Evolutionary conservation across 1,284 basidiomycete genomes (phyloP), one percentile per base, ranked within the genome.

Genomic region (Papiliotrema terrestris): DNA sequence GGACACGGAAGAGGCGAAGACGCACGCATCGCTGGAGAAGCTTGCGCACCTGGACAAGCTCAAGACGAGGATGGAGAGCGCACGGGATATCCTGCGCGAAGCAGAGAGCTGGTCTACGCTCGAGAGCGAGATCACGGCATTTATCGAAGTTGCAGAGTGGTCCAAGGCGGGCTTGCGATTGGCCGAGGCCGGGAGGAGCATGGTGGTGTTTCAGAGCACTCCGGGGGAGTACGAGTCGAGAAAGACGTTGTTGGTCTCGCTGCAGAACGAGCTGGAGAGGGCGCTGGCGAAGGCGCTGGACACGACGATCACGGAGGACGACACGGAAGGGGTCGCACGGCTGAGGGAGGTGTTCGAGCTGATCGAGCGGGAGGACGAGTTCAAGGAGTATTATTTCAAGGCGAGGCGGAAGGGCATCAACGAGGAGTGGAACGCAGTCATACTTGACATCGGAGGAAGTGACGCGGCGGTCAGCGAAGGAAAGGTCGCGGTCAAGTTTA

Each of bases 61-160:
- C 37, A 94, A 92, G 71, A 80, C 80, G 17, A 83, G 88, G 42
- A 93, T 97, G 89, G 87, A 91, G 65, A 84, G 85, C 1, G 83
- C 90, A 1, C 82, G 91, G 29, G 89, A 89, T 58, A 89, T 95
- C 15, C 76, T 96, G 20, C 83, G 86, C 35, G 92, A 96, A 70
- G 92, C 93, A 22, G 89, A 96, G 78, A 89, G 87, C 59, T 97
- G 94, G 94, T 89, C 87, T 49, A 89, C 89, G 0, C 82, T 98
- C 39, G 94, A 97, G 73, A 82, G 87, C 46, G 94, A 98, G 75
- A 88, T 96, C 44, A 88, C 87, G 0, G 81, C 86, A 0, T 82
- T 93, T 19, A 81, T 97, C 38, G 78, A 82, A n/a, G 88, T 76
- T 22, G 58, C 89, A 60, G 83, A 84, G 63, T 74, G 72, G 52